Percentiles rank a stretch among this genome's conserved stretches.
These are phyloP conservation scores for Myrmaecium sp. DNA, from an alignment of 2,329 filamentous ascomycete genomes.

Conservation along the genomic window DNA sequence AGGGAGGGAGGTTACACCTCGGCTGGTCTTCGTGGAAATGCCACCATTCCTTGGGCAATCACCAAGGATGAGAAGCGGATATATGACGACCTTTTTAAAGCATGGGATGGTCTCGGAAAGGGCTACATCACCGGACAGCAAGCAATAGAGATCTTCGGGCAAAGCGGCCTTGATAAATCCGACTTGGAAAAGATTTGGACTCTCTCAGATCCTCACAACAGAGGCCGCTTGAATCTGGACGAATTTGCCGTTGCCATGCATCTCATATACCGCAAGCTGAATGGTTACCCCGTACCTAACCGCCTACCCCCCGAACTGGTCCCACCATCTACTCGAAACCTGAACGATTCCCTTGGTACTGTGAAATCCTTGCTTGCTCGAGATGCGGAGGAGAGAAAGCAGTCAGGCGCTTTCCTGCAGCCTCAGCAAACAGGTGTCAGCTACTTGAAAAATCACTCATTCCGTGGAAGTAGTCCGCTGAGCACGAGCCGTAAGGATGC, in stretches of 20 bases:
- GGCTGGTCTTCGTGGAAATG: conserved; percentile 76
- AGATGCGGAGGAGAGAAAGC: conserved; percentile 80
- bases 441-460: conserved; percentile 91
- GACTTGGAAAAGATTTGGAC: conserved; percentile 93
- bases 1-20: conserved; percentile 79
- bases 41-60: conserved; percentile 93
- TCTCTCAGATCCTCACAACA: conserved; percentile 81
- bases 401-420: conserved; percentile 73
- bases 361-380: conserved; percentile 80
- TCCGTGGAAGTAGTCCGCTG: conserved; percentile 47
- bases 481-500: conserved; percentile 67
- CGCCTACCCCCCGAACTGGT: conserved; percentile 81
- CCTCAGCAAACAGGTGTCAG: conserved; percentile 97
- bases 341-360: conserved; percentile 81
- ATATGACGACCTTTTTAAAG: conserved; percentile 86
- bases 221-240: conserved; percentile 83
- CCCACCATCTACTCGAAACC: conserved; percentile 83
- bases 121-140: conserved; percentile 84
- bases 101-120: conserved; percentile 90
- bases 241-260: conserved; percentile 99
- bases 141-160: conserved; percentile 92
- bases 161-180: conserved; percentile 80
- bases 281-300: conserved; percentile 82
- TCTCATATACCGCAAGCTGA: conserved; percentile 91
- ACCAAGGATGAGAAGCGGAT: conserved; percentile 97